A percentile compares a stretch with the other conserved stretches of the same genome.
These are phyloP conservation scores for Exophiala spinifera DNA, from an alignment of 2,329 filamentous ascomycete genomes.

Conservation along the genomic window DNA sequence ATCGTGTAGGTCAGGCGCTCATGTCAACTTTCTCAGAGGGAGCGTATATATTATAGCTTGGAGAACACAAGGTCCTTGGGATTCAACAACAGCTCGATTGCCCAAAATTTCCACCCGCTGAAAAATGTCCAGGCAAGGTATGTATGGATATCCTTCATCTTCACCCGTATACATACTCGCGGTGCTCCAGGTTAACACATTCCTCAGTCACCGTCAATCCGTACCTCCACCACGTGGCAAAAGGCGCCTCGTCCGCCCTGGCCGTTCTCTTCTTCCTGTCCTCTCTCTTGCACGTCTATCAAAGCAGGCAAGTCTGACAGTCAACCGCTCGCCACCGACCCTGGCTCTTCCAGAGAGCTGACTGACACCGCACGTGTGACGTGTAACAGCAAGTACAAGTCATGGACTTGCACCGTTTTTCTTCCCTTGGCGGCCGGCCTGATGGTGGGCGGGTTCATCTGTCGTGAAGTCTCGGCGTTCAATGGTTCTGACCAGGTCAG, in stretches of 20 bases:
- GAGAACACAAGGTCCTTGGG: too few species aligned
- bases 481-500: conserved; percentile 11
- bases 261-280: conserved; percentile 2
- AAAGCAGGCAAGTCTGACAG: conserved; percentile 3
- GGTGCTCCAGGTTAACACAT: neutral
- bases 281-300: neutral
- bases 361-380: neutral
- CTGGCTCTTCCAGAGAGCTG: too few species aligned
- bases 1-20: neutral
- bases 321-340: neutral
- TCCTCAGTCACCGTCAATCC: neutral
- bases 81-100: too few species aligned
- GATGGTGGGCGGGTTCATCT: conserved; percentile 22
- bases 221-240: neutral
- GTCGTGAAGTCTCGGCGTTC: conserved; percentile 17
- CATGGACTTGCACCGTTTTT: conserved; percentile 15
- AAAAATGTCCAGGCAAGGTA: too few species aligned
- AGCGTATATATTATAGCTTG: too few species aligned
- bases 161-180: too few species aligned
- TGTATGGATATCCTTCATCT: too few species aligned
- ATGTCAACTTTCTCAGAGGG: neutral
- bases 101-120: too few species aligned
- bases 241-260: conserved; percentile 3
- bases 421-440: conserved; percentile 18
- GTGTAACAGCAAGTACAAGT: conserved; percentile 13